These are phyloP conservation scores for Aspergillus udagawae DNA, from an alignment of 2,329 filamentous ascomycete species.

Conservation along the genomic window DNA sequence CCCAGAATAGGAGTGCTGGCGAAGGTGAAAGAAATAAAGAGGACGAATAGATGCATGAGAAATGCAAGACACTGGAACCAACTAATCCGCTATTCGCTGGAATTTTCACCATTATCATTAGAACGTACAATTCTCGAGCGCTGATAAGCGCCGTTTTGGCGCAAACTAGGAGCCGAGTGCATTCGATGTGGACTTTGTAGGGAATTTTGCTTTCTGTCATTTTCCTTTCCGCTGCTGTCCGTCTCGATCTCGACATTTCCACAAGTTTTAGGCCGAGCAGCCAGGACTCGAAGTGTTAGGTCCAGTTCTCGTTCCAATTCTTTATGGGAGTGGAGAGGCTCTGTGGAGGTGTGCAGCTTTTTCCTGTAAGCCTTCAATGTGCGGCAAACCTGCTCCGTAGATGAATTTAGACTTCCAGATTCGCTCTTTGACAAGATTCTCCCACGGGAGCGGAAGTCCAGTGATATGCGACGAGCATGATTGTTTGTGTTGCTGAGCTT, in stretches of 20 bases:
- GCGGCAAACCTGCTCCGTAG: slow-evolving; percentile 56
- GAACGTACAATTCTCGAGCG: slow-evolving; percentile 26
- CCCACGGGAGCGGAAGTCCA: slow-evolving; percentile 48
- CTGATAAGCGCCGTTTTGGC: slow-evolving; percentile 18
- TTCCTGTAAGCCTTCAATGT: slow-evolving; percentile 57
- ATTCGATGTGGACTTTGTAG: slow-evolving; percentile 26
- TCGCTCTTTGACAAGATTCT: slow-evolving; percentile 38
- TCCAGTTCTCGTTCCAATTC: slow-evolving; percentile 58
- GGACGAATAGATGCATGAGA: slow-evolving; percentile 1
- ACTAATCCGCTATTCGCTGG: not conserved
- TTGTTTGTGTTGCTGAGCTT: slow-evolving; percentile 27
- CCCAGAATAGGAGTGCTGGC: not conserved
- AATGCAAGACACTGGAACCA: slow-evolving; percentile 1
- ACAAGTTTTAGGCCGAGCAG: slow-evolving; percentile 25
- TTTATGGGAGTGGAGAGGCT: slow-evolving; percentile 47
- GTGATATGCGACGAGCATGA: slow-evolving; percentile 43
- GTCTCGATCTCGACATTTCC: slow-evolving; percentile 33
- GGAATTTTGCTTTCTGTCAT: slow-evolving; percentile 22
- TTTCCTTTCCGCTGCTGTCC: slow-evolving; percentile 39
- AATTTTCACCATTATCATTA: slow-evolving; percentile 27
- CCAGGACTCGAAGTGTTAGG: slow-evolving; percentile 34
- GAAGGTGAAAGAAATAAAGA: slow-evolving; percentile 9
- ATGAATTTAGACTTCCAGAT: slow-evolving; percentile 47
- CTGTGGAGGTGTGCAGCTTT: slow-evolving; percentile 49
- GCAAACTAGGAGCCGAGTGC: slow-evolving; percentile 35